Percentiles rank a stretch among this genome's conserved stretches.
These are phyloP conservation scores for Teunomyces aglyptinius DNA, from an alignment of 805 yeast species.

Conservation along the genomic window DNA sequence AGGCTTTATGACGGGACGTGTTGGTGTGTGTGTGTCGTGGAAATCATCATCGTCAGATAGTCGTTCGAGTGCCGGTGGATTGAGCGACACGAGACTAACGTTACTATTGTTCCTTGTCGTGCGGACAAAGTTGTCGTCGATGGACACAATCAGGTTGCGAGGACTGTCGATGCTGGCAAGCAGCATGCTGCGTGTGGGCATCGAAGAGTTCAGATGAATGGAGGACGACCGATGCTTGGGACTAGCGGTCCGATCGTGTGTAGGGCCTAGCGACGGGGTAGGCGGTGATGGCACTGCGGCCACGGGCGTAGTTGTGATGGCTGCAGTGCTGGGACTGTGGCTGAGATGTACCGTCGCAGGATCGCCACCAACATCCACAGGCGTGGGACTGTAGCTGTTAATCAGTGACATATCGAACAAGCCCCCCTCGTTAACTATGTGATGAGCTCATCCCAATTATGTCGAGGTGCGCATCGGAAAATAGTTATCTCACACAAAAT, in stretches of 20 bases:
- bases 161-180: slow-evolving; percentile 39
- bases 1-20: slow-evolving; percentile 17
- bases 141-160: slow-evolving; percentile 39
- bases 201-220: slow-evolving; percentile 18
- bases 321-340: background rate
- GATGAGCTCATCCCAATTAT: slow-evolving; percentile 4
- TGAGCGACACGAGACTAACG: slow-evolving; percentile 19
- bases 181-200: slow-evolving; percentile 32
- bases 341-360: background rate
- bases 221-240: slow-evolving; percentile 33
- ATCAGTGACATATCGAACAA: background rate
- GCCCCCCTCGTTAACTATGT: background rate
- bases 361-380: background rate
- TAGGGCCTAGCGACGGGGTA: background rate
- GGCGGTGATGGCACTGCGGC: background rate
- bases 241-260: background rate
- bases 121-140: slow-evolving; percentile 31
- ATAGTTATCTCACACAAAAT: slow-evolving; percentile 1
- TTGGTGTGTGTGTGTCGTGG: background rate
- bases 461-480: slow-evolving; percentile 6
- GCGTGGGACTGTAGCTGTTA: slow-evolving; percentile 1
- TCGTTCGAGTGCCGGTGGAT: background rate
- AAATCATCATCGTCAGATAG: slow-evolving; percentile 34
- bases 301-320: background rate
- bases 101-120: slow-evolving; percentile 35